Evolutionary conservation across 2,329 filamentous ascomycete species (phyloP).

Genomic region (Thyridium curvatum): DNA sequence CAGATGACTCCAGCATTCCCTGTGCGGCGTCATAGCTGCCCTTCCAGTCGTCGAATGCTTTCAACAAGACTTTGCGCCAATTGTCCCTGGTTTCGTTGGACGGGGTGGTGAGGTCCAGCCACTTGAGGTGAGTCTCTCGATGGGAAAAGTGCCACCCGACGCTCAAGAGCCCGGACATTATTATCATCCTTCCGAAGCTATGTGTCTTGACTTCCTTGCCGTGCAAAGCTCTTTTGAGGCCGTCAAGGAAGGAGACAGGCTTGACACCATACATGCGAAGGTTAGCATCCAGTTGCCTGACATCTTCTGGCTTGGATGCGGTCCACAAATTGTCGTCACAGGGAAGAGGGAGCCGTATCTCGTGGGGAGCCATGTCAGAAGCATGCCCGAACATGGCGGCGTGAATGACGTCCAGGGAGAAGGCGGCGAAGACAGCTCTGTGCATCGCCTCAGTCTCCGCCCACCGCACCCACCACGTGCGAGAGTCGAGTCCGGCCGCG

Average conservation of each 20-base stretch:
- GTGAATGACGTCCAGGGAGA: constrained; percentile 92
- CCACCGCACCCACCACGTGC: constrained; percentile 84
- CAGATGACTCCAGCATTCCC: constrained; percentile 42
- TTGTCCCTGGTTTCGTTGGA: constrained; percentile 83
- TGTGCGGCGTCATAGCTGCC: constrained; percentile 82
- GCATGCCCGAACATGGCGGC: constrained; percentile 98
- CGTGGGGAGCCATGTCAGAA: constrained; percentile 93
- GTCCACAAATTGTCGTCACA: constrained; percentile 93
- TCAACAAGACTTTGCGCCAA: constrained; percentile 79
- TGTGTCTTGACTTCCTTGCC: constrained; percentile 85
- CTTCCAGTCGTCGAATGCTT: constrained; percentile 92
- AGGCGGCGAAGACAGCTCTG: constrained; percentile 86
- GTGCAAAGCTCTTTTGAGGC: constrained; percentile 81
- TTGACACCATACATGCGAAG: constrained; percentile 77
- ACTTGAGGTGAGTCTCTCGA: constrained; percentile 85
- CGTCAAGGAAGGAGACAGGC: constrained; percentile 82
- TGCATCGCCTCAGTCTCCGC: constrained; percentile 89
- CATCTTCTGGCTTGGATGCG: constrained; percentile 80
- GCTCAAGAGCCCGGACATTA: constrained; percentile 90
- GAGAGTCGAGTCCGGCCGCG: constrained; percentile 44
- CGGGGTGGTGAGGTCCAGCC: constrained; percentile 65
- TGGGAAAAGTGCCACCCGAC: constrained; percentile 98
- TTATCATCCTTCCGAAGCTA: constrained; percentile 82
- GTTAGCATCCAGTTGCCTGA: constrained; percentile 75
- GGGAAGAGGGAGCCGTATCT: constrained; percentile 84